Evolutionary conservation across 2,329 filamentous ascomycete species (phyloP).

Genomic region (Nakataea oryzae): DNA sequence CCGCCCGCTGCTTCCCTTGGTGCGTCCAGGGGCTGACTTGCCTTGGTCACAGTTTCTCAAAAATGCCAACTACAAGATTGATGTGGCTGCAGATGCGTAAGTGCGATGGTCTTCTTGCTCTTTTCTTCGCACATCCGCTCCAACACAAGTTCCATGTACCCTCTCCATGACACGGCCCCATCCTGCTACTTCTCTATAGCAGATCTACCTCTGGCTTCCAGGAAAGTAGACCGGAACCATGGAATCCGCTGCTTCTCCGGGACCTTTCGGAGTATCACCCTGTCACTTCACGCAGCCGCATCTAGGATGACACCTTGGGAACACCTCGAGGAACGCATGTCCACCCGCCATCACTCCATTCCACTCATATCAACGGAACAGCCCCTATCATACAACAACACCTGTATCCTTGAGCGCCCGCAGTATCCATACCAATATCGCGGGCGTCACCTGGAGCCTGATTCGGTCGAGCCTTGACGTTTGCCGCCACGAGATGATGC

Average conservation of each 20-base stretch:
- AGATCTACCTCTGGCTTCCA: neutral
- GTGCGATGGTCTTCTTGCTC: conserved; percentile 21
- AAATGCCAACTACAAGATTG: conserved; percentile 36
- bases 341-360: neutral
- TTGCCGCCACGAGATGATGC: neutral
- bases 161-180: no score
- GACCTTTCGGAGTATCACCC: neutral
- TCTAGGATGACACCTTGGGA: neutral
- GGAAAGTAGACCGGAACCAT: neutral
- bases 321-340: neutral
- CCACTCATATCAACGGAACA: neutral
- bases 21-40: neutral
- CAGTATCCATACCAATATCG: neutral
- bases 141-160: neutral
- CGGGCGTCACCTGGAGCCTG: neutral
- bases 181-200: neutral
- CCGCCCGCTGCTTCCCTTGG: no score
- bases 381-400: neutral
- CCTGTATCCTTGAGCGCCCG: neutral
- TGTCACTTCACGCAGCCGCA: neutral
- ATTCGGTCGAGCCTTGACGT: neutral
- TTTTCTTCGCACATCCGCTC: conserved; percentile 11
- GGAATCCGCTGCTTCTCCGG: neutral
- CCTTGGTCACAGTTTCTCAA: conserved; percentile 31
- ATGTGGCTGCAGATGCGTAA: conserved; percentile 47